phyloP scores from a whole-genome alignment of 768 basidiomycete species.

The Lepiota venenata region DNA sequence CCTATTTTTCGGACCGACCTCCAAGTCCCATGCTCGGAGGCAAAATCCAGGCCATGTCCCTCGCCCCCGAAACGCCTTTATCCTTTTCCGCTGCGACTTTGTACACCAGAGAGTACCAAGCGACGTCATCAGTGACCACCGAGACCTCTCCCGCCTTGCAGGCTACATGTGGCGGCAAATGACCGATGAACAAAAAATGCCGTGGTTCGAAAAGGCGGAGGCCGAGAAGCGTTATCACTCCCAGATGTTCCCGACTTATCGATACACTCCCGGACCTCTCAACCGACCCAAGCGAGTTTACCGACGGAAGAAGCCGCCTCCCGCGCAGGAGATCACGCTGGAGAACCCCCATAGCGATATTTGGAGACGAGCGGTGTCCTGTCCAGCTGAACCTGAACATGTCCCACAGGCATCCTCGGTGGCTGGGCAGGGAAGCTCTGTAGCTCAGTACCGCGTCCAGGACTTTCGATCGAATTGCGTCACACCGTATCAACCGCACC shows the following conservation, averaged over 20 bases:
- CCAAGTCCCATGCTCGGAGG: conserved; percentile 46
- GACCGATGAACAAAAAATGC: not conserved
- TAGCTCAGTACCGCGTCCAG: not conserved
- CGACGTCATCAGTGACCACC: conserved; percentile 6
- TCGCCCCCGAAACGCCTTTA: conserved; percentile 76
- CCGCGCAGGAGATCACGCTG: not conserved
- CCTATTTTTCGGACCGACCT: not conserved
- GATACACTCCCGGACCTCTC: not conserved
- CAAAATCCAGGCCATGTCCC: conserved; percentile 57
- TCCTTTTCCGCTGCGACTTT: conserved; percentile 74
- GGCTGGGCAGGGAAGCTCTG: too few species aligned
- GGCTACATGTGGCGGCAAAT: conserved; percentile 7
- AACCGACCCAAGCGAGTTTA: not conserved
- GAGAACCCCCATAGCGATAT: not conserved
- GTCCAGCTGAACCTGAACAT: too few species aligned
- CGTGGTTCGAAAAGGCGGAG: conserved; percentile 8
- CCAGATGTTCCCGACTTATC: not conserved
- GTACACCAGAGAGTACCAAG: conserved; percentile 39
- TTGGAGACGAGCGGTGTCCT: too few species aligned
- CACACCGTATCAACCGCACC: not conserved
- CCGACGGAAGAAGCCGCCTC: not conserved
- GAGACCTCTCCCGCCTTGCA: conserved; percentile 2
- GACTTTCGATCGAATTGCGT: not conserved
- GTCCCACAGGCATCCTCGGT: too few species aligned
- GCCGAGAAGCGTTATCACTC: not conserved